These are phyloP conservation scores for Annona squamosa DNA, from an alignment of 164 flowering plant species.

Conservation along the genomic window DNA sequence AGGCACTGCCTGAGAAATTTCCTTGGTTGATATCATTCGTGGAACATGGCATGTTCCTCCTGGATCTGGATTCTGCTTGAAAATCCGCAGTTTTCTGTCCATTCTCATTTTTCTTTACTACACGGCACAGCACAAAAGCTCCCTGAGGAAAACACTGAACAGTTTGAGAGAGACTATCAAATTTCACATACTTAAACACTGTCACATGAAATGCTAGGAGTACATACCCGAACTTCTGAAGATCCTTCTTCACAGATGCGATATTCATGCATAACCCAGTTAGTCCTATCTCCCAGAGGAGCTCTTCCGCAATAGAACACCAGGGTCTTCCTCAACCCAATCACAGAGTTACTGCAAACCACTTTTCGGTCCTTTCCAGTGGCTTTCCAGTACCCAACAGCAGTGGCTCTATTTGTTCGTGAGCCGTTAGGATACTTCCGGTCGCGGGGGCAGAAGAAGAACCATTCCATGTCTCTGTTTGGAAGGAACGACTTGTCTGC, in stretches of 20 bases:
- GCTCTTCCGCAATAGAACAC: slow-evolving; percentile 89
- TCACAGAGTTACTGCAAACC: slow-evolving; percentile 41
- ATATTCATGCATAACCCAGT: slow-evolving; percentile 95
- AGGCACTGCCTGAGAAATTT: slow-evolving; percentile 26
- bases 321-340: slow-evolving; percentile 72
- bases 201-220: background rate
- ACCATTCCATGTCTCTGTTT: slow-evolving; percentile 85
- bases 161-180: background rate
- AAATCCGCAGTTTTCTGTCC: slow-evolving; percentile 25
- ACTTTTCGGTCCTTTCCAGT: slow-evolving; percentile 89
- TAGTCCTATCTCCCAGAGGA: slow-evolving; percentile 75
- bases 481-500: slow-evolving; percentile 91
- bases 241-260: slow-evolving; percentile 73
- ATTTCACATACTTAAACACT: background rate
- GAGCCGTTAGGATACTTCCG: slow-evolving; percentile 86
- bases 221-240: slow-evolving; percentile 40
- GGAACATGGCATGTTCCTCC: slow-evolving; percentile 33
- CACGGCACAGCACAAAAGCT: slow-evolving; percentile 75
- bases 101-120: slow-evolving; percentile 54
- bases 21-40: slow-evolving; percentile 20
- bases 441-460: slow-evolving; percentile 88
- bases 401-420: slow-evolving; percentile 85
- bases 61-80: slow-evolving; percentile 34
- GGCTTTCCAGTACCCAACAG: slow-evolving; percentile 95
- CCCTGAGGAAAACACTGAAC: slow-evolving; percentile 35